Percentiles rank a stretch among this genome's conserved stretches.
These are phyloP conservation scores for Chlorophyllum brunneum DNA, from an alignment of 768 basidiomycete genomes.

Conservation along the genomic window DNA sequence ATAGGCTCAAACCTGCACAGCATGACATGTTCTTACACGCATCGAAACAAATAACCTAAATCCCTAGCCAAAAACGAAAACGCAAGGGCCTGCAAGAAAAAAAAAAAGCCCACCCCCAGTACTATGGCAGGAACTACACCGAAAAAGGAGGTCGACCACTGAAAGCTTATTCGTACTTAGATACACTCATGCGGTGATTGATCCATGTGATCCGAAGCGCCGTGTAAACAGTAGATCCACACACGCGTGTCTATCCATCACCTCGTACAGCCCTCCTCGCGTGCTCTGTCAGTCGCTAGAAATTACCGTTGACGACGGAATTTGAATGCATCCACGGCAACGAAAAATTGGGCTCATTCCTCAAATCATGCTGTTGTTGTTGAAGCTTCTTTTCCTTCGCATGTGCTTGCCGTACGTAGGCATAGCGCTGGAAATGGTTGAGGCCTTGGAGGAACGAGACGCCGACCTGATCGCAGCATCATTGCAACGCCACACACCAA, in stretches of 20 bases:
- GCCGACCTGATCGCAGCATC: conserved; percentile 54
- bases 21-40: conserved; percentile 1
- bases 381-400: conserved; percentile 47
- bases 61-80: neutral
- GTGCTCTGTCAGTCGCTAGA: neutral
- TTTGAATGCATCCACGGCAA: conserved; percentile 28
- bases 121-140: too few relatives aligned
- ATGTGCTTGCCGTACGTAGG: conserved; percentile 81
- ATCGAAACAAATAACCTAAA: neutral
- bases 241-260: neutral
- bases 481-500: neutral
- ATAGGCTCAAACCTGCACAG: neutral
- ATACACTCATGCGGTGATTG: neutral
- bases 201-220: conserved; percentile 7
- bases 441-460: conserved; percentile 71
- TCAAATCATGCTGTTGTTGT: conserved; percentile 22
- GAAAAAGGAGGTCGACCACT: neutral
- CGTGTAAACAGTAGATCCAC: neutral
- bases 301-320: conserved; percentile 19
- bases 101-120: too few relatives aligned
- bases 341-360: conserved; percentile 10
- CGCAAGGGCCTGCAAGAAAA: too few relatives aligned
- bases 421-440: conserved; percentile 87
- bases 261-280: neutral
- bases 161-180: neutral